A percentile compares a stretch with the other conserved stretches of the same genome.
Evolutionary conservation across 306 rosid genomes (phyloP).

Genomic region (Dalbergia cultrata): DNA sequence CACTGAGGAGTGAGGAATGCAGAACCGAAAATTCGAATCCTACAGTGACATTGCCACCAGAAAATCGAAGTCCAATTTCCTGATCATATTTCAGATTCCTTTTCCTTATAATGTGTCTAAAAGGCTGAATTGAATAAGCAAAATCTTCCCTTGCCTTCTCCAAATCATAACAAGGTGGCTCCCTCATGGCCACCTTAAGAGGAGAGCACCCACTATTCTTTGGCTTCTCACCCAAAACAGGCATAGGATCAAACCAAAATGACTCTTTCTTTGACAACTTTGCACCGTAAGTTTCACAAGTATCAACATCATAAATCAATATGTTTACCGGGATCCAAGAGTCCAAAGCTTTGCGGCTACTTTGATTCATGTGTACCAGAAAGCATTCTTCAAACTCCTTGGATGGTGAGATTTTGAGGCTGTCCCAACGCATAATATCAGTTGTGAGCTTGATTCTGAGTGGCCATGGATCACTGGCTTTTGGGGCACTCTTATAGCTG

Average conservation of each 20-base stretch:
- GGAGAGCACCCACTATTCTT: neutral
- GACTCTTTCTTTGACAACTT: constrained; percentile 62
- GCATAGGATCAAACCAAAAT: constrained; percentile 63
- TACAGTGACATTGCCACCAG: constrained; percentile 17
- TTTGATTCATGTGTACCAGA: constrained; percentile 53
- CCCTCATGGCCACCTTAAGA: constrained; percentile 3
- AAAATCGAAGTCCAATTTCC: constrained; percentile 62
- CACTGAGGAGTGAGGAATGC: constrained; percentile 34
- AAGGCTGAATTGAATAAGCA: constrained; percentile 63
- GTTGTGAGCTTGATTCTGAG: constrained; percentile 56
- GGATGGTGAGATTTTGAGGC: constrained; percentile 56
- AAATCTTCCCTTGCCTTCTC: constrained; percentile 52
- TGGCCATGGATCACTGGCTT: constrained; percentile 51
- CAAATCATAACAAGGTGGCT: constrained; percentile 47
- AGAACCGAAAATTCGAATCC: constrained; percentile 58
- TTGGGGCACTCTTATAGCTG: neutral
- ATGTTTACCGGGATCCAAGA: constrained; percentile 59
- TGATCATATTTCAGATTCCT: constrained; percentile 58
- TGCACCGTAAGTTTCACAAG: constrained; percentile 53
- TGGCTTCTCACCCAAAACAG: constrained; percentile 53
- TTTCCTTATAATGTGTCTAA: constrained; percentile 48
- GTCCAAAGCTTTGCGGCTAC: constrained; percentile 47
- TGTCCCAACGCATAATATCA: constrained; percentile 51
- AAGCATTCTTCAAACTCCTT: constrained; percentile 61
- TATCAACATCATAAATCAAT: constrained; percentile 59